These are phyloP conservation scores for Penicillium sp. DNA, from an alignment of 2,329 filamentous ascomycete species.

Conservation along the genomic window DNA sequence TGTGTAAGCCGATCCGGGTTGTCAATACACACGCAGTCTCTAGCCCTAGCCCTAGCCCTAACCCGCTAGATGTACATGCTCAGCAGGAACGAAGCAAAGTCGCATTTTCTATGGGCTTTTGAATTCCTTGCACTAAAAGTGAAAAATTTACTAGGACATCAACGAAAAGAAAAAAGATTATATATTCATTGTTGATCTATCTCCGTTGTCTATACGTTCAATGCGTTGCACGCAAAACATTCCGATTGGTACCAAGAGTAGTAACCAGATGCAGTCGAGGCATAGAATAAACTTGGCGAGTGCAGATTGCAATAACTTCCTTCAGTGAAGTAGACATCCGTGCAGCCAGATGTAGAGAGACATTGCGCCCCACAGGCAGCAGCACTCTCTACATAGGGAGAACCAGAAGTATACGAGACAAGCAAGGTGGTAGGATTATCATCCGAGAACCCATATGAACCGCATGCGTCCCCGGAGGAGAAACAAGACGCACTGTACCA, in stretches of 20 bases:
- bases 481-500: slow-evolving; percentile 1
- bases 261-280: slow-evolving; percentile 1
- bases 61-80: too few species aligned
- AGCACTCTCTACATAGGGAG: not conserved
- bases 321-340: not conserved
- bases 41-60: too few species aligned
- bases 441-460: not conserved
- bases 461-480: not conserved
- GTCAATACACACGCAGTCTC: too few species aligned
- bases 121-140: too few species aligned
- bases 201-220: not conserved
- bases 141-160: too few species aligned
- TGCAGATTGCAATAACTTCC: not conserved
- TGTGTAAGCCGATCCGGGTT: too few species aligned
- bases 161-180: too few species aligned
- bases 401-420: not conserved
- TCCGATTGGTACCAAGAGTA: not conserved
- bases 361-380: slow-evolving; percentile 2
- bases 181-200: too few species aligned
- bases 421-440: not conserved
- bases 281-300: not conserved
- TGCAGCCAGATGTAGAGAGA: not conserved
- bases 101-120: too few species aligned
- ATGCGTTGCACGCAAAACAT: slow-evolving; percentile 1
- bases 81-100: too few species aligned